These are phyloP conservation scores for Exophiala sp. DNA, from an alignment of 2,329 filamentous ascomycete genomes.

Conservation along the genomic window DNA sequence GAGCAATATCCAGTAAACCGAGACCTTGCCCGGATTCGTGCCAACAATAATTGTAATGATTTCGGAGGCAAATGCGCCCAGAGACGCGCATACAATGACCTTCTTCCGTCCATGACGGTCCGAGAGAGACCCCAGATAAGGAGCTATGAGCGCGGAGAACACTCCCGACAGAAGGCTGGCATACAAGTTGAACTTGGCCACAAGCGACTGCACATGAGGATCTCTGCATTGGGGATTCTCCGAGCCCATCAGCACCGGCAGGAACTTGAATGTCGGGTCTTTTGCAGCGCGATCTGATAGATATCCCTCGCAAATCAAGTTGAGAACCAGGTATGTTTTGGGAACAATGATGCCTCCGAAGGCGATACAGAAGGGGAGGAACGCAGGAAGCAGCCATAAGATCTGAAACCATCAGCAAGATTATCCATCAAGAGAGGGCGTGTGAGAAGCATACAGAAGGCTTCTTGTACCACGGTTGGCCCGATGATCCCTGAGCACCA, in stretches of 20 bases:
- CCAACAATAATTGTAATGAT: conserved; percentile 71
- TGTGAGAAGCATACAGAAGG: conserved; percentile 42
- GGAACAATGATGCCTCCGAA: conserved; percentile 83
- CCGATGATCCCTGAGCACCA: conserved; percentile 35
- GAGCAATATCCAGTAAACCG: conserved; percentile 72
- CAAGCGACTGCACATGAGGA: conserved; percentile 68
- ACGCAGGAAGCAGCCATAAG: conserved; percentile 76
- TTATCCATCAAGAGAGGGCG: conserved; percentile 2
- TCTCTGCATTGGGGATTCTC: conserved; percentile 75
- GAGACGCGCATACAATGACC: conserved; percentile 65
- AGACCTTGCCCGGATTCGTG: conserved; percentile 63
- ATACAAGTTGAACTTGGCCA: conserved; percentile 71
- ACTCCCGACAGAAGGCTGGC: conserved; percentile 68
- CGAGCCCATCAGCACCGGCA: conserved; percentile 60
- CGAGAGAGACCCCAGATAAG: conserved; percentile 75
- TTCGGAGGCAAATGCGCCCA: conserved; percentile 70
- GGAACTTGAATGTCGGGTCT: conserved; percentile 55
- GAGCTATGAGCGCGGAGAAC: conserved; percentile 72
- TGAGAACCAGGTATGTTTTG: conserved; percentile 77
- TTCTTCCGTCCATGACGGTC: conserved; percentile 77
- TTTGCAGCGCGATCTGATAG: conserved; percentile 59
- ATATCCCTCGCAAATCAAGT: conserved; percentile 77
- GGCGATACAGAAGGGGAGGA: conserved; percentile 73
- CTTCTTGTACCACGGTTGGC: conserved; percentile 44
- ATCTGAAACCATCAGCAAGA: conserved; percentile 47